Conservation (phyloP, 1,139 yeast genomes). For the Candida mesenterica region DNA sequence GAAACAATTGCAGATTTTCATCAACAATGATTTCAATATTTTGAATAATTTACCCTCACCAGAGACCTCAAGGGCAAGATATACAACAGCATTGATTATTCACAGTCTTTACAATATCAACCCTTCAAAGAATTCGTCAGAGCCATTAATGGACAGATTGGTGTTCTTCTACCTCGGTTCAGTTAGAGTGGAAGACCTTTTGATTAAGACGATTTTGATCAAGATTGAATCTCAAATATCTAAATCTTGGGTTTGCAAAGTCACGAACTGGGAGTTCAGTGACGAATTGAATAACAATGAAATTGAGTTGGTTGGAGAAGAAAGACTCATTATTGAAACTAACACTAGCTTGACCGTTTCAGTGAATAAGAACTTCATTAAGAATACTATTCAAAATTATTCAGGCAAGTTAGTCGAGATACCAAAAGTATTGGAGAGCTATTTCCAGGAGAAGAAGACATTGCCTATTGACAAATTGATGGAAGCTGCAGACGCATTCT, state of each 20-base stretch:
- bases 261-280: conserved; percentile 66
- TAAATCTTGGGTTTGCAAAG: conserved; percentile 56
- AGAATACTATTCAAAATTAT: conserved; percentile 40
- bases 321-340: conserved; percentile 47
- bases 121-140: conserved; percentile 45
- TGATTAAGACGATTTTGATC: conserved; percentile 56
- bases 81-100: conserved; percentile 43
- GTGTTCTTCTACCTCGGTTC: conserved; percentile 63
- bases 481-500: conserved; percentile 26
- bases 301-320: conserved; percentile 40
- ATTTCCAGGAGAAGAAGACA: not conserved
- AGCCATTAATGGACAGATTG: conserved; percentile 45
- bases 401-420: conserved; percentile 14
- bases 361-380: conserved; percentile 51
- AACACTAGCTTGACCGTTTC: conserved; percentile 52
- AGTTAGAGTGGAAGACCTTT: conserved; percentile 55
- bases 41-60: conserved; percentile 28
- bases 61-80: conserved; percentile 27
- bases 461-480: conserved; percentile 9
- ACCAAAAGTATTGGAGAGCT: conserved; percentile 4
- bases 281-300: conserved; percentile 40
- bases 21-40: conserved; percentile 45
- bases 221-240: conserved; percentile 53
- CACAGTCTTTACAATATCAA: conserved; percentile 48
- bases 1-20: conserved; percentile 62